A percentile compares a stretch with the other conserved stretches of the same genome.
phyloP scores from a whole-genome alignment of 352 stramenopile species.

The Phytophthora fragariaefolia region DNA sequence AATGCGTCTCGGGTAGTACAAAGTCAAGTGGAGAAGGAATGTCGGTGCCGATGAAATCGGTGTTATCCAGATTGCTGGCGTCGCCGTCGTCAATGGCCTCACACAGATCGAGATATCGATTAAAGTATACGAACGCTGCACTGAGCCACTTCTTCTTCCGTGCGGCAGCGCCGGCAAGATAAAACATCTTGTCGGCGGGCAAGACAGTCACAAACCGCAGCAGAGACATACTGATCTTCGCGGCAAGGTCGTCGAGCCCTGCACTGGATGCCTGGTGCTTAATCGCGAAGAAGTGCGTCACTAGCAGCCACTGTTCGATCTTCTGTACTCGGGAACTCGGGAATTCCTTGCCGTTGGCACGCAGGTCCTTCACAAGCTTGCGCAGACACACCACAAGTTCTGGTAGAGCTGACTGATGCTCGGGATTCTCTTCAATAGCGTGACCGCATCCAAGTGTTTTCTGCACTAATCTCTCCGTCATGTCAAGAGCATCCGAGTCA shows the following conservation, averaged over 20 bases:
- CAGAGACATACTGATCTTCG: constrained; percentile 88
- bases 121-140: constrained; percentile 95
- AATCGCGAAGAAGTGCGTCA: constrained; percentile 81
- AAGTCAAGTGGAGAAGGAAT: constrained; percentile 89
- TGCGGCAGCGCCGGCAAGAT: constrained; percentile 80
- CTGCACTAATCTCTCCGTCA: constrained; percentile 59
- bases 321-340: constrained; percentile 57
- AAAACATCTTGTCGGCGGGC: constrained; percentile 96
- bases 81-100: constrained; percentile 95
- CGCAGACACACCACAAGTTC: constrained; percentile 76
- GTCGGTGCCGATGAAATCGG: constrained; percentile 94
- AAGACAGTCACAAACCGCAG: constrained; percentile 90
- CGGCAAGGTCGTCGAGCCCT: constrained; percentile 70
- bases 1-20: constrained; percentile 75
- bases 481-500: constrained; percentile 57
- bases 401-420: constrained; percentile 52
- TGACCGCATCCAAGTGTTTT: constrained; percentile 62
- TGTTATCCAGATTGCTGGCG: constrained; percentile 90
- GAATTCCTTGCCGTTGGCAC: constrained; percentile 58
- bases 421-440: constrained; percentile 45
- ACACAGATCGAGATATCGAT: constrained; percentile 94
- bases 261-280: constrained; percentile 67
- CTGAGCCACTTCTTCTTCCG: constrained; percentile 91
- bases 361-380: constrained; percentile 79
- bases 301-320: constrained; percentile 81